These are phyloP conservation scores for Neonectria sp. DNA, from an alignment of 2,329 filamentous ascomycete genomes.

Conservation along the genomic window DNA sequence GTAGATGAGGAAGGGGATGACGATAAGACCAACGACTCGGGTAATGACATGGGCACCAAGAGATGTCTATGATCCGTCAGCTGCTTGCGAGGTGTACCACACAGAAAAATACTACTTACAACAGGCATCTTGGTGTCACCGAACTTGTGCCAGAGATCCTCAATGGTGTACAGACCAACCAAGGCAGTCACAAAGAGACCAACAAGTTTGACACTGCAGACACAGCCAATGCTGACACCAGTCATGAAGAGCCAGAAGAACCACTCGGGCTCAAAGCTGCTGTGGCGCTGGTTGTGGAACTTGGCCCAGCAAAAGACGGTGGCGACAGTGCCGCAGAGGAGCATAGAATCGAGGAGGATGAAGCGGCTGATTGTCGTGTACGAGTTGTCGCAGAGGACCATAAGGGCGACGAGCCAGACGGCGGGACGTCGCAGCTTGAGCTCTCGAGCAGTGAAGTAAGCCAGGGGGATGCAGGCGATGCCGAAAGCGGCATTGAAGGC, in stretches of 20 bases:
- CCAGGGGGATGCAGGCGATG: conserved; percentile 90
- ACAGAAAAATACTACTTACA: conserved; percentile 61
- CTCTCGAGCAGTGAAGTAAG: conserved; percentile 95
- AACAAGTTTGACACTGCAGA: conserved; percentile 98
- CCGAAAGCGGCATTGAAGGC: conserved; percentile 97
- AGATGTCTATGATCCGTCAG: conserved; percentile 59
- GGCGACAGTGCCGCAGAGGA: conserved; percentile 98
- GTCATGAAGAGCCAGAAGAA: conserved; percentile 95
- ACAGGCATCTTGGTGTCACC: conserved; percentile 93
- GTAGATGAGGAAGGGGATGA: conserved; percentile 92
- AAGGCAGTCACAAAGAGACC: conserved; percentile 96
- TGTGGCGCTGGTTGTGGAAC: conserved; percentile 89
- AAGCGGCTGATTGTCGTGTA: conserved; percentile 99
- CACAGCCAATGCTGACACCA: conserved; percentile 95
- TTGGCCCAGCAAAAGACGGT: conserved; percentile 98
- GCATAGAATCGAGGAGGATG: conserved; percentile 98
- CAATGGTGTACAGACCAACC: conserved; percentile 94
- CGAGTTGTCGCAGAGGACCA: conserved; percentile 99
- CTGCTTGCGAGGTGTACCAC: not conserved
- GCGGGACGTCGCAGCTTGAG: conserved; percentile 88
- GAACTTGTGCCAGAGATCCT: conserved; percentile 99
- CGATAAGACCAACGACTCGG: conserved; percentile 87
- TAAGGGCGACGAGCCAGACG: conserved; percentile 95
- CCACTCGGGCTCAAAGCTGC: conserved; percentile 93
- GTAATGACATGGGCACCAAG: conserved; percentile 85